phyloP scores from a whole-genome alignment of 2,329 filamentous ascomycete genomes.

The Zymoseptoria crescenta region DNA sequence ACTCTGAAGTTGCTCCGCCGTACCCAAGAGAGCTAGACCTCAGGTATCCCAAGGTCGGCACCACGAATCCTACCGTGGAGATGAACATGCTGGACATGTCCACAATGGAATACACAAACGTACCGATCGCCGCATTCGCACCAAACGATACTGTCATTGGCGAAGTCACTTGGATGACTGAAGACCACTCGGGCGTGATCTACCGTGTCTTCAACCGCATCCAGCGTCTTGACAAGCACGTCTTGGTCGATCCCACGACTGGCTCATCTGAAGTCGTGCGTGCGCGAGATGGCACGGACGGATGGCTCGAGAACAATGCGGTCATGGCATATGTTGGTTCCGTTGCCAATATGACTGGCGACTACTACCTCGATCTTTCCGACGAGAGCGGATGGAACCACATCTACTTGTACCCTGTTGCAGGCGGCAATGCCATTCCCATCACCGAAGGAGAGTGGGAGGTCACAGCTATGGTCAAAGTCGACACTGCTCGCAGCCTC shows the following conservation, averaged over 20 bases:
- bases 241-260: constrained; percentile 49
- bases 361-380: constrained; percentile 59
- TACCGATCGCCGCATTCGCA: constrained; percentile 51
- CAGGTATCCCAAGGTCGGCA: constrained; percentile 62
- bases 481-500: constrained; percentile 49
- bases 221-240: constrained; percentile 56
- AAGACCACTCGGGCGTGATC: constrained; percentile 51
- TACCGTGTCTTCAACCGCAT: constrained; percentile 62
- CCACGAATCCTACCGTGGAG: constrained; percentile 57
- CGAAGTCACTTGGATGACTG: constrained; percentile 60
- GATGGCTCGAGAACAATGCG: constrained; percentile 55
- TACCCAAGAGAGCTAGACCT: constrained; percentile 58
- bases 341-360: constrained; percentile 27
- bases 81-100: constrained; percentile 52
- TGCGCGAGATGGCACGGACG: constrained; percentile 50
- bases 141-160: constrained; percentile 57
- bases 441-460: constrained; percentile 53
- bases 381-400: constrained; percentile 60
- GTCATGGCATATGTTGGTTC: constrained; percentile 50
- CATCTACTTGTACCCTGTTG: constrained; percentile 55
- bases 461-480: constrained; percentile 50
- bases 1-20: constrained; percentile 47
- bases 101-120: constrained; percentile 36
- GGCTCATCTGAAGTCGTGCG: constrained; percentile 43
- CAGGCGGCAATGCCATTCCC: constrained; percentile 43